Percentiles rank a stretch among this genome's conserved stretches.
Evolutionary conservation across 2,329 filamentous ascomycete genomes (phyloP).

Genomic region (Trichoderma arundinaceum): DNA sequence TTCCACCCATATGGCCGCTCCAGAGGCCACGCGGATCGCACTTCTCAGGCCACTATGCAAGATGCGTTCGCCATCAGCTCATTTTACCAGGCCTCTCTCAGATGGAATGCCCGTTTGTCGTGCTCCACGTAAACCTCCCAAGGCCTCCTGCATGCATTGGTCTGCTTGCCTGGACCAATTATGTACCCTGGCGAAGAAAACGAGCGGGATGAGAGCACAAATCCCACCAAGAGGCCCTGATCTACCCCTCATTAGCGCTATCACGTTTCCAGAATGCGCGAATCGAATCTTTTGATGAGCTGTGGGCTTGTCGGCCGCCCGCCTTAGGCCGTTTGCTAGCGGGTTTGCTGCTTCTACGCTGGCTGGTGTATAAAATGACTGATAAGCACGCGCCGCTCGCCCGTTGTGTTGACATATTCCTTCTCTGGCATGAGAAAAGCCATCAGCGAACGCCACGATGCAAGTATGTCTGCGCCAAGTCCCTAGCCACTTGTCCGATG

Average conservation of each 20-base stretch:
- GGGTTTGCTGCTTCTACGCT: neutral
- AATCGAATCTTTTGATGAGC: neutral
- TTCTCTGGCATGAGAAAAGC: neutral
- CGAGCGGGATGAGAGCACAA: neutral
- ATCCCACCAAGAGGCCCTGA: neutral
- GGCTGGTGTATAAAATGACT: too few relatives aligned
- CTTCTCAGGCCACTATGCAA: neutral
- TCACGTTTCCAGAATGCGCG: neutral
- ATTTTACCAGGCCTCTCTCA: neutral
- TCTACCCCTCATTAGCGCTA: conserved; percentile 16
- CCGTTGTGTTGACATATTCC: neutral
- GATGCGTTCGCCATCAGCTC: neutral
- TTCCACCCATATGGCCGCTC: neutral
- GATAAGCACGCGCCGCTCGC: too few relatives aligned
- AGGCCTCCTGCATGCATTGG: conserved; percentile 2
- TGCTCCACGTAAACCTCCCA: neutral
- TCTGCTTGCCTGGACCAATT: neutral
- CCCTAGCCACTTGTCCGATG: conserved; percentile 48
- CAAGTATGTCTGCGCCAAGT: conserved; percentile 54
- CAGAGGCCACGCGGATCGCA: neutral
- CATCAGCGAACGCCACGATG: conserved; percentile 43
- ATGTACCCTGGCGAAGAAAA: neutral
- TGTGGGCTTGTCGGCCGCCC: neutral
- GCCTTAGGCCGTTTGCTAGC: neutral
- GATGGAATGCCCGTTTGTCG: neutral